Base-by-base conservation (phyloP, 164 flowering plant species). In the Nelumbo lutea region DNA sequence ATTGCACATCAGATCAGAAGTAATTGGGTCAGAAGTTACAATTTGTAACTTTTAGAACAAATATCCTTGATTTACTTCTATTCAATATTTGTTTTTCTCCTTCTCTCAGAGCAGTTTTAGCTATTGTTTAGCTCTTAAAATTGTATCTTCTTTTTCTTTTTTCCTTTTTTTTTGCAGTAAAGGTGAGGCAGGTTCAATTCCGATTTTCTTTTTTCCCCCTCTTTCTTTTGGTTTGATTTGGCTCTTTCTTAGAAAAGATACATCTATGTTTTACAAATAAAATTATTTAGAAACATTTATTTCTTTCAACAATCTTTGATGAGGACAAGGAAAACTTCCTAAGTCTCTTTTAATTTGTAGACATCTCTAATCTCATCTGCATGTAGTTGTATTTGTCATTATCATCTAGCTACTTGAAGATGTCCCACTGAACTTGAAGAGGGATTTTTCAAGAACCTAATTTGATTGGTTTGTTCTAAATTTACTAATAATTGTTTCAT, bases 11-110 rank as follows among this genome's bases (percentile, higher is more conserved):
- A 27, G 27, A 27, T 27, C 27, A 27, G 27, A 27, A 3, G 44
- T 59, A 39, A 59, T 9, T 59, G 6, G 65, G 44, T 62, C 59
- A n/a, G n/a, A n/a, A n/a, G n/a, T n/a, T n/a, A n/a, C n/a, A n/a
- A n/a, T n/a, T n/a, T n/a, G n/a, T n/a, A n/a, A n/a, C n/a, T n/a
- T n/a, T n/a, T n/a, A n/a, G n/a, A n/a, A n/a, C n/a, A n/a, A n/a
- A n/a, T n/a, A n/a, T n/a, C n/a, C n/a, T n/a, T n/a, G n/a, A n/a
- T n/a, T n/a, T n/a, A n/a, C n/a, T n/a, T n/a, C n/a, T n/a, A n/a
- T n/a, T n/a, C n/a, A n/a, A n/a, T n/a, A n/a, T n/a, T n/a, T n/a
- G n/a, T n/a, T n/a, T n/a, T n/a, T n/a, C n/a, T n/a, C n/a, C n/a
- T n/a, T n/a, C n/a, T n/a, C n/a, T n/a, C n/a, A n/a, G n/a, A n/a